Percentiles rank a stretch among this genome's conserved stretches.
Evolutionary conservation across 768 basidiomycete genomes (phyloP).

Genomic region (Podaxis carcinomalis): DNA sequence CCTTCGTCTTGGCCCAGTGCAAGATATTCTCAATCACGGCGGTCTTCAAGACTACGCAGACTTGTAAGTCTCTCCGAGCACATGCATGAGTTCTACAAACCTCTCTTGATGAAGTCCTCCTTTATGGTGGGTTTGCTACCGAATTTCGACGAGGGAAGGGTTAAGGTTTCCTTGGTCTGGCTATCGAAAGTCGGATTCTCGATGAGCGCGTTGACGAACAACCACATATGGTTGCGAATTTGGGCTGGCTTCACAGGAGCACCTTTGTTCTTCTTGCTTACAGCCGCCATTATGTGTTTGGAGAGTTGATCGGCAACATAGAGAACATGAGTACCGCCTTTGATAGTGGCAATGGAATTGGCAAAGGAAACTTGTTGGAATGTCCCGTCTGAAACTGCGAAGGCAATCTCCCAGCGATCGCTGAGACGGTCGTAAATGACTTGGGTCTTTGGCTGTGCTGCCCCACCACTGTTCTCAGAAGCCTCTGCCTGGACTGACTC

Average conservation of each 20-base stretch:
- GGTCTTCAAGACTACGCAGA: conserved; percentile 70
- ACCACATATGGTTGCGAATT: conserved; percentile 97
- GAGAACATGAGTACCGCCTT: conserved; percentile 92
- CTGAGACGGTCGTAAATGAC: conserved; percentile 80
- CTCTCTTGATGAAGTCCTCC: conserved; percentile 96
- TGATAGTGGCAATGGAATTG: conserved; percentile 94
- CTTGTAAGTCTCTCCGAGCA: not conserved
- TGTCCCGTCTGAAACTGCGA: conserved; percentile 87
- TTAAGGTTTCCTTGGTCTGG: conserved; percentile 97
- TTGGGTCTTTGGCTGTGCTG: conserved; percentile 68
- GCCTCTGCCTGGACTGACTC: conserved; percentile 70
- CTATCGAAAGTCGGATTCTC: conserved; percentile 99
- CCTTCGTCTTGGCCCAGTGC: conserved; percentile 96
- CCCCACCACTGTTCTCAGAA: conserved; percentile 70
- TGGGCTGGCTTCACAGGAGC: conserved; percentile 91
- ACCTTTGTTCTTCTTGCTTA: conserved; percentile 96
- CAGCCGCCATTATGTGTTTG: conserved; percentile 74
- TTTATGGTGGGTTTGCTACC: conserved; percentile 79
- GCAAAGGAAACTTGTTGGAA: conserved; percentile 97
- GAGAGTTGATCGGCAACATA: conserved; percentile 85
- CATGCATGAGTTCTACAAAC: conserved; percentile 35
- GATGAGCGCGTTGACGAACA: conserved; percentile 93
- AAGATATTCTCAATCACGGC: conserved; percentile 88
- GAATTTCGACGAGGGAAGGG: conserved; percentile 83
- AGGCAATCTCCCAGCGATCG: conserved; percentile 91